Conservation (phyloP, 2,329 filamentous ascomycete species). For the Epichloe scottii region DNA sequence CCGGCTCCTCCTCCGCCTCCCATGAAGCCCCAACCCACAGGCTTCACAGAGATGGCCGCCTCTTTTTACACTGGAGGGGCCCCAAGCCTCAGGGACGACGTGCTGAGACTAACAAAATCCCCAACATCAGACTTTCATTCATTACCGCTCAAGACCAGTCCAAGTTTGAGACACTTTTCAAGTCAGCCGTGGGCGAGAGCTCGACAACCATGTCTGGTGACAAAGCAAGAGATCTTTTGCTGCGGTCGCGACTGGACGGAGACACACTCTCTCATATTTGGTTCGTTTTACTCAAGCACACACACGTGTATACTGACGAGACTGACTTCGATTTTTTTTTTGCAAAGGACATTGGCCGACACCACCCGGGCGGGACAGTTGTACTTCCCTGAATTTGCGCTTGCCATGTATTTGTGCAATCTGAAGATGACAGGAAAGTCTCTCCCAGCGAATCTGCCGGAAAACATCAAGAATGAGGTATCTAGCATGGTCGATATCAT, state of each 20-base stretch:
- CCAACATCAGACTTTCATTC: conserved; percentile 87
- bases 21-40: conserved; percentile 53
- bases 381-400: conserved; percentile 91
- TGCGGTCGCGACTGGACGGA: conserved; percentile 80
- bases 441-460: conserved; percentile 62
- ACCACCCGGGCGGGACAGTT: conserved; percentile 94
- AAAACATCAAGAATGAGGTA: conserved; percentile 87
- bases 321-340: conserved; percentile 7
- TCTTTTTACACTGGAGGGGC: conserved; percentile 45
- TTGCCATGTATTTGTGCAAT: conserved; percentile 98
- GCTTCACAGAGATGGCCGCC: conserved; percentile 54
- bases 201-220: conserved; percentile 84
- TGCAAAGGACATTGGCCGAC: conserved; percentile 69
- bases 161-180: conserved; percentile 96
- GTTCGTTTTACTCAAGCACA: conserved; percentile 31
- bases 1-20: conserved; percentile 41
- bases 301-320: background rate
- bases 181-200: conserved; percentile 76
- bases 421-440: conserved; percentile 78
- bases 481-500: conserved; percentile 99
- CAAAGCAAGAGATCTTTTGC: conserved; percentile 76
- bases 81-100: conserved; percentile 32
- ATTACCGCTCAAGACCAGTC: conserved; percentile 90
- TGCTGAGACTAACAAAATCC: conserved; percentile 58
- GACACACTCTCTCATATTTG: conserved; percentile 87